phyloP scores from a whole-genome alignment of 768 basidiomycete species.

The Boletus reticuloceps region DNA sequence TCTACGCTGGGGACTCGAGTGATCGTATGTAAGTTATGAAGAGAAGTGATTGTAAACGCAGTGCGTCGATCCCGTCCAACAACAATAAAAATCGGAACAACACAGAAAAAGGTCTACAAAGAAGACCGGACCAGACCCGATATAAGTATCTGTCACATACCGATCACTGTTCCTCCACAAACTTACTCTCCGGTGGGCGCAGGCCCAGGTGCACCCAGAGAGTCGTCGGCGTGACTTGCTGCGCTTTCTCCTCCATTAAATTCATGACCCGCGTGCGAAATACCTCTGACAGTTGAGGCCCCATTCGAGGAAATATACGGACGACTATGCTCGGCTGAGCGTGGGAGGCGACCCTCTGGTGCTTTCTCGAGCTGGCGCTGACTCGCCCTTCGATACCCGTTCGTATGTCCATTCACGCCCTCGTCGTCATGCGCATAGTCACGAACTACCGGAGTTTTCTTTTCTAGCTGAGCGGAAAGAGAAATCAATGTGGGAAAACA shows the following conservation, averaged over 20 bases:
- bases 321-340: conserved; percentile 5
- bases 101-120: not conserved
- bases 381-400: conserved; percentile 43
- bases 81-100: not conserved
- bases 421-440: not conserved
- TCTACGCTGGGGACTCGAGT: too few relatives aligned
- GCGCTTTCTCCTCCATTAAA: conserved; percentile 5
- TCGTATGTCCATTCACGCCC: not conserved
- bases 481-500: conserved; percentile 1
- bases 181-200: conserved; percentile 34
- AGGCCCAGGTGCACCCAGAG: conserved; percentile 24
- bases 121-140: not conserved
- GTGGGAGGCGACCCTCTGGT: conserved; percentile 53
- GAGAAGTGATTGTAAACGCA: too few relatives aligned
- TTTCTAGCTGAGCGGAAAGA: conserved; percentile 40
- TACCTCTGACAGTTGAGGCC: conserved; percentile 5
- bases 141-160: conserved; percentile 3
- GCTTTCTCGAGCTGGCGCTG: conserved; percentile 73
- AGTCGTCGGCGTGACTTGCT: conserved; percentile 2
- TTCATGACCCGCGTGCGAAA: conserved; percentile 9
- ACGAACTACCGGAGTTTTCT: conserved; percentile 32
- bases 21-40: not conserved
- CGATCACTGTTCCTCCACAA: conserved; percentile 26
- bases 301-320: conserved; percentile 8
- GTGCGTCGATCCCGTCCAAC: not conserved